Percentiles rank a stretch among this genome's conserved stretches.
These are phyloP conservation scores for Pneumocystis canis DNA, from an alignment of 1,139 yeast genomes.

Conservation along the genomic window DNA sequence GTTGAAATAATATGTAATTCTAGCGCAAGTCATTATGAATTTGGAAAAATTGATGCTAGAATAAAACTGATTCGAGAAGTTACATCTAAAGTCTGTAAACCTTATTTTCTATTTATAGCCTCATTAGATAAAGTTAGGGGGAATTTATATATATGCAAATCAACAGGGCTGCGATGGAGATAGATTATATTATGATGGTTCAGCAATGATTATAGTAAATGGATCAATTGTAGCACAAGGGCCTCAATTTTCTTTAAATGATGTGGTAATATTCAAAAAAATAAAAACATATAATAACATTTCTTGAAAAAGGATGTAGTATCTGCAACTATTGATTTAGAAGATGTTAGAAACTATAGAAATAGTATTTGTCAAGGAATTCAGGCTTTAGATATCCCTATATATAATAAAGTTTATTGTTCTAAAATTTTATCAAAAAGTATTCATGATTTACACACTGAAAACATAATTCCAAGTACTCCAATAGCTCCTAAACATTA, in stretches of 20 bases:
- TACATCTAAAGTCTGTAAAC: slow-evolving; percentile 27
- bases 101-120: neutral
- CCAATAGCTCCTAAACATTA: slow-evolving; percentile 42
- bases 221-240: slow-evolving; percentile 90
- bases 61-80: slow-evolving; percentile 79
- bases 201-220: slow-evolving; percentile 84
- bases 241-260: slow-evolving; percentile 49
- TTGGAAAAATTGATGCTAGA: slow-evolving; percentile 74
- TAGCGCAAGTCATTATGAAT: slow-evolving; percentile 91
- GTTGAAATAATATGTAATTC: slow-evolving; percentile 92
- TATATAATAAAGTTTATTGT: slow-evolving; percentile 48
- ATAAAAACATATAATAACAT: neutral
- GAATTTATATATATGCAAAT: slow-evolving; percentile 80
- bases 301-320: slow-evolving; percentile 69
- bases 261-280: neutral
- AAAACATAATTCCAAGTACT: slow-evolving; percentile 42
- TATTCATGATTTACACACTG: slow-evolving; percentile 44
- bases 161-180: slow-evolving; percentile 99
- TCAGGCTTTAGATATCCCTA: slow-evolving; percentile 40
- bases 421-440: slow-evolving; percentile 49
- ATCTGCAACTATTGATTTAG: slow-evolving; percentile 83
- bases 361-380: slow-evolving; percentile 60
- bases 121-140: slow-evolving; percentile 65
- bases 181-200: slow-evolving; percentile 88
- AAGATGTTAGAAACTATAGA: slow-evolving; percentile 76